These are phyloP conservation scores for Ceraceosorus guamensis DNA, from an alignment of 1,284 basidiomycete species.

Conservation along the genomic window DNA sequence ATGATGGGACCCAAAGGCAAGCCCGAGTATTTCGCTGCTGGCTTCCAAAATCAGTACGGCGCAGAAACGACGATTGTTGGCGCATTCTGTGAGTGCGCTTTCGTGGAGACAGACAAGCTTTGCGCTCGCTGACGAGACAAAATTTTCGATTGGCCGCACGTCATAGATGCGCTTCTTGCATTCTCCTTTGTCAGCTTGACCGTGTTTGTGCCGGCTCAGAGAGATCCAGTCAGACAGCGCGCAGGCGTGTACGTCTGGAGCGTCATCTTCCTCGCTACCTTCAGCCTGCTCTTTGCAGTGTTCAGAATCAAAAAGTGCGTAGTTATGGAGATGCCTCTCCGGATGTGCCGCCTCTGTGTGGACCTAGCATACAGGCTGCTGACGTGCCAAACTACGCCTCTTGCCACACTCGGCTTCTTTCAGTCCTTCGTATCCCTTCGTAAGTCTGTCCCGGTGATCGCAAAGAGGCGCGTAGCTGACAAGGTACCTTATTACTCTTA, in stretches of 20 bases:
- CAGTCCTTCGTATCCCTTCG: too few species aligned
- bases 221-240: conserved; percentile 67
- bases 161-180: conserved; percentile 70
- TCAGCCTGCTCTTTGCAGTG: conserved; percentile 77
- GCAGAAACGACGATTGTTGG: conserved; percentile 85
- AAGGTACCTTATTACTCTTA: too few species aligned
- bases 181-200: conserved; percentile 76
- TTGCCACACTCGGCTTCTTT: too few species aligned
- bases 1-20: conserved; percentile 53
- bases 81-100: conserved; percentile 65
- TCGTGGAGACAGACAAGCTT: not conserved
- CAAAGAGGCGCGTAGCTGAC: too few species aligned
- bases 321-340: not conserved
- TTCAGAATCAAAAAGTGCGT: conserved; percentile 77
- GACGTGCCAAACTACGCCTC: too few species aligned
- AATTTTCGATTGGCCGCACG: not conserved
- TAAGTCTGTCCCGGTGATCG: too few species aligned
- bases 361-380: too few species aligned
- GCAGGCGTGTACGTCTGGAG: conserved; percentile 84
- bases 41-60: conserved; percentile 83
- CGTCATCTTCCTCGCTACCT: conserved; percentile 71
- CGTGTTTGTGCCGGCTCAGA: conserved; percentile 69
- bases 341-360: too few species aligned
- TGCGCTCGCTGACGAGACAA: not conserved
- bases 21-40: conserved; percentile 71